phyloP scores from a whole-genome alignment of 352 stramenopile species.

The Pelagophyceae sp. region DNA sequence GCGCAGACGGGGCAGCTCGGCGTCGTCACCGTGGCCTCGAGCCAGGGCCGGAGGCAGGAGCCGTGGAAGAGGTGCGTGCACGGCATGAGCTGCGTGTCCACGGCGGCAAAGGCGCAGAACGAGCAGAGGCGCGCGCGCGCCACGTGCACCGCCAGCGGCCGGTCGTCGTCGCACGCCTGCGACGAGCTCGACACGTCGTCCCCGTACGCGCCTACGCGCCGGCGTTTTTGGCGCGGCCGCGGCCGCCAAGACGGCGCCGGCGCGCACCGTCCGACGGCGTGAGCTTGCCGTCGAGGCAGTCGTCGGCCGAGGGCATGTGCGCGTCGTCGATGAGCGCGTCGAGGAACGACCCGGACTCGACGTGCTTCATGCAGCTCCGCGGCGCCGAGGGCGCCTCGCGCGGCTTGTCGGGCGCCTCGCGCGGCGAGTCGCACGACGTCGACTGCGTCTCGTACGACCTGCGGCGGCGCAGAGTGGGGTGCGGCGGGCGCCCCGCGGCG shows the following conservation, averaged over 20 bases:
- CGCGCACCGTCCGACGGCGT: no score
- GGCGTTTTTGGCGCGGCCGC: no score
- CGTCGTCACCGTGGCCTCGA: conserved; percentile 12
- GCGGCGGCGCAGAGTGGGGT: no score
- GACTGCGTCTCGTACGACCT: no score
- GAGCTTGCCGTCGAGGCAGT: not conserved
- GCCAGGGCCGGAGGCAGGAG: conserved; percentile 23
- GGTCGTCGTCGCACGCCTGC: not conserved
- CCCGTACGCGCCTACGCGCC: no score
- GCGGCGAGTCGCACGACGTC: no score
- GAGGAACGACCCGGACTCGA: not conserved
- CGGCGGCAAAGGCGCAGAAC: conserved; percentile 3
- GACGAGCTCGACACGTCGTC: no score
- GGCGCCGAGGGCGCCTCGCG: no score
- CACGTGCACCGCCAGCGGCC: not conserved
- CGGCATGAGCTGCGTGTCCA: conserved; percentile 24
- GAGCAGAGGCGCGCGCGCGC: conserved; percentile 1
- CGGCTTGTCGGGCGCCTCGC: no score
- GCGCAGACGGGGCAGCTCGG: conserved; percentile 17
- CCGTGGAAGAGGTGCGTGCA: conserved; percentile 27
- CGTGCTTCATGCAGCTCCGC: not conserved
- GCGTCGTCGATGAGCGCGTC: not conserved
- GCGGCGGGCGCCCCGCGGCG: no score
- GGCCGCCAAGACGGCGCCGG: no score
- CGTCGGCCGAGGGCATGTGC: not conserved